Conservation (phyloP, 2,329 filamentous ascomycete genomes). For the Akanthomyces dipterigenus region DNA sequence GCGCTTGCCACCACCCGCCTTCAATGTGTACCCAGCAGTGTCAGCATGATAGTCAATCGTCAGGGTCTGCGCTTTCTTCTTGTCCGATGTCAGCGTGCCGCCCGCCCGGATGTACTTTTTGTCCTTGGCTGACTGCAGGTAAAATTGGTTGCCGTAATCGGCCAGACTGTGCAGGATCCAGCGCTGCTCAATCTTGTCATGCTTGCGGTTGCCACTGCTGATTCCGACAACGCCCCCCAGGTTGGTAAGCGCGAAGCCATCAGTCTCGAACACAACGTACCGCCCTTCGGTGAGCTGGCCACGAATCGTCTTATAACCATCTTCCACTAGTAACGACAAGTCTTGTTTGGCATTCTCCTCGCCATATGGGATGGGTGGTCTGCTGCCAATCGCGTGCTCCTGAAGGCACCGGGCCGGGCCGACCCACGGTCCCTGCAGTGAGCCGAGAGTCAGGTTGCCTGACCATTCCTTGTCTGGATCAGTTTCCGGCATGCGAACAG, state of each 20-base stretch:
- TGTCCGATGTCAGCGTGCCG: slow-evolving; percentile 11
- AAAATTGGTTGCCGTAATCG: slow-evolving; percentile 16
- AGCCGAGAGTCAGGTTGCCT: slow-evolving; percentile 20
- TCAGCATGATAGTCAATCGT: slow-evolving; percentile 4
- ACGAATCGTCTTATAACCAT: slow-evolving; percentile 45
- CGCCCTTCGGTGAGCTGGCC: slow-evolving; percentile 47
- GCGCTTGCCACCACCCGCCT: neutral
- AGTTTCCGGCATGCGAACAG: slow-evolving; percentile 34
- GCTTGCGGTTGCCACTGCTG: slow-evolving; percentile 16
- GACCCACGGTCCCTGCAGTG: slow-evolving; percentile 18
- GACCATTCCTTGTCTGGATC: slow-evolving; percentile 24
- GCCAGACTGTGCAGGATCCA: slow-evolving; percentile 38
- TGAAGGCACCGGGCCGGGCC: slow-evolving; percentile 35
- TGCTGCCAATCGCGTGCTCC: slow-evolving; percentile 15
- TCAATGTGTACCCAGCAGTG: neutral
- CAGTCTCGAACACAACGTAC: slow-evolving; percentile 41
- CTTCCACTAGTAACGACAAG: slow-evolving; percentile 34
- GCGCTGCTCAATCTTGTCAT: slow-evolving; percentile 36
- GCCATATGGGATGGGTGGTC: slow-evolving; percentile 36
- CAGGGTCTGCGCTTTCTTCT: neutral
- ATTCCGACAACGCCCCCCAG: slow-evolving; percentile 19
- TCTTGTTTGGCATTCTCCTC: slow-evolving; percentile 22
- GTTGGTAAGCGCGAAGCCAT: slow-evolving; percentile 32
- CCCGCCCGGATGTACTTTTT: slow-evolving; percentile 16
- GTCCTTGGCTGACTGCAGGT: slow-evolving; percentile 22